phyloP scores from a whole-genome alignment of 768 basidiomycete species.

The Boletus rex-veris region DNA sequence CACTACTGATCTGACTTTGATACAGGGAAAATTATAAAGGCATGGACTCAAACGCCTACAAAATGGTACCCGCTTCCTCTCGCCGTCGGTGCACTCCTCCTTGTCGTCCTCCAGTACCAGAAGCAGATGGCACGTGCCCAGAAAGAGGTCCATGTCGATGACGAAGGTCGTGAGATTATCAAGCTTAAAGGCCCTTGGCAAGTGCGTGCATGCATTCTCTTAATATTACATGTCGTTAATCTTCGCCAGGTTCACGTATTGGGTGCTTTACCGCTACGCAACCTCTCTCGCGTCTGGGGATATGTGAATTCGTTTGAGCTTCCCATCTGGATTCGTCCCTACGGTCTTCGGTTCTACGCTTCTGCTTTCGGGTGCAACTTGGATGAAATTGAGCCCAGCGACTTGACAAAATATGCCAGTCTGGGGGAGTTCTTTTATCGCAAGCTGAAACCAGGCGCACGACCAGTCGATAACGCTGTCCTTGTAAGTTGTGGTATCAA shows the following conservation, averaged over 20 bases:
- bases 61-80: slow-evolving; percentile 95
- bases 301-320: slow-evolving; percentile 91
- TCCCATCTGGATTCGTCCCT: slow-evolving; percentile 93
- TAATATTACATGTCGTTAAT: not conserved
- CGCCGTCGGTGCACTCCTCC: slow-evolving; percentile 85
- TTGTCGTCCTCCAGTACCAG: slow-evolving; percentile 74
- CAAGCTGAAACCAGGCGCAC: slow-evolving; percentile 71
- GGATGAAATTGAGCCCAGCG: slow-evolving; percentile 78
- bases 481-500: slow-evolving; percentile 47
- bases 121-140: slow-evolving; percentile 48
- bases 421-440: slow-evolving; percentile 98
- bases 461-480: slow-evolving; percentile 73
- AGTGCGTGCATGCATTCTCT: slow-evolving; percentile 40
- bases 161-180: slow-evolving; percentile 79
- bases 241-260: slow-evolving; percentile 82
- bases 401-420: slow-evolving; percentile 75
- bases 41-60: slow-evolving; percentile 85
- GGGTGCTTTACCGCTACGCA: slow-evolving; percentile 90
- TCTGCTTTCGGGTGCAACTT: slow-evolving; percentile 92
- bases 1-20: slow-evolving; percentile 4
- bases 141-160: slow-evolving; percentile 73
- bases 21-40: slow-evolving; percentile 61
- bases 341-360: slow-evolving; percentile 82
- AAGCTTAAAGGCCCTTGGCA: slow-evolving; percentile 91
- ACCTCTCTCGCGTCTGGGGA: slow-evolving; percentile 96